Conservation (phyloP, 306 rosid species). For the Vigna trinervia region DNA sequence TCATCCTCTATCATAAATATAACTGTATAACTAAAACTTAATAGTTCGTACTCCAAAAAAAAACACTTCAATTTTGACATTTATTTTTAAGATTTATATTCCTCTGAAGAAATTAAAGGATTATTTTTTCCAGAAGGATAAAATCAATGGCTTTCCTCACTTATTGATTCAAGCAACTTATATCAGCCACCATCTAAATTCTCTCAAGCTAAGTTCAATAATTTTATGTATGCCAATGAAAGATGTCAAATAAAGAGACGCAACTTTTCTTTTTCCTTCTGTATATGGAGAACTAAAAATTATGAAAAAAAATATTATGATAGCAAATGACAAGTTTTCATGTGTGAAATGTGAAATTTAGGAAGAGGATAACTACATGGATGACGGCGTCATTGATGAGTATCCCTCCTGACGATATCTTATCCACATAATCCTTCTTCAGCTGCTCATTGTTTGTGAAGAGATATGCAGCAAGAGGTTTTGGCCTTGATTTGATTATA, state of each 20-base stretch:
- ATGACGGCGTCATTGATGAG: conserved; percentile 74
- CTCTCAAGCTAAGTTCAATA: neutral
- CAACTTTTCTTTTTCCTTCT: neutral
- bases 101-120: neutral
- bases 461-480: conserved; percentile 83
- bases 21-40: too few species aligned
- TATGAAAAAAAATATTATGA: conserved; percentile 4
- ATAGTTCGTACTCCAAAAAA: too few species aligned
- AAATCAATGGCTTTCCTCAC: conserved; percentile 1
- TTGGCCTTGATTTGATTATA: conserved; percentile 72
- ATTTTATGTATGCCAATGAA: neutral
- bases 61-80: neutral
- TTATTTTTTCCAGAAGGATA: neutral
- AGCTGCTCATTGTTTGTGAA: conserved; percentile 76
- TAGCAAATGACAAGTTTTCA: neutral
- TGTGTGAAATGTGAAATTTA: conserved; percentile 13
- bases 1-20: too few species aligned
- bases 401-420: conserved; percentile 89
- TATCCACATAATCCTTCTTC: conserved; percentile 72
- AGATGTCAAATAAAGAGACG: neutral
- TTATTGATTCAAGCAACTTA: neutral
- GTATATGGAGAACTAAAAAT: neutral
- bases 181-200: conserved; percentile 3
- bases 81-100: neutral
- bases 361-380: conserved; percentile 58